A percentile compares a stretch with the other conserved stretches of the same genome.
These are phyloP conservation scores for Cystobasidium tubakii DNA, from an alignment of 768 basidiomycete genomes.

Conservation along the genomic window DNA sequence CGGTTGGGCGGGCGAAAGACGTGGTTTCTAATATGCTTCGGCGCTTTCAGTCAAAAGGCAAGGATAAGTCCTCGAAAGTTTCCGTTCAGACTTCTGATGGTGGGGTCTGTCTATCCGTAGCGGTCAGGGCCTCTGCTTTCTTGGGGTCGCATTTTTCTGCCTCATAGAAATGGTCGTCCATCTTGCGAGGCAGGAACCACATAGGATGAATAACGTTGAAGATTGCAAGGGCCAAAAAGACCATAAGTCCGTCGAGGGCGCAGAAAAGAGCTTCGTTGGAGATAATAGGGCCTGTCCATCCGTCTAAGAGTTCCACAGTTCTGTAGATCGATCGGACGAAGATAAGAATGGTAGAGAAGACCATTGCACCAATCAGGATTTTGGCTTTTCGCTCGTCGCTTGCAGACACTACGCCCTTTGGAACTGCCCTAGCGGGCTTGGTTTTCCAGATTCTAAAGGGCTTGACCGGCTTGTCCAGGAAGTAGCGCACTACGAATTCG, in stretches of 20 bases:
- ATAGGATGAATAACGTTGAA: conserved; percentile 26
- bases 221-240: conserved; percentile 5
- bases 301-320: conserved; percentile 12
- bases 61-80: no score
- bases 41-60: no score
- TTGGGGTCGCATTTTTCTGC: not conserved
- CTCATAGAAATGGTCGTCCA: conserved; percentile 11
- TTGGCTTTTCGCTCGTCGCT: not conserved
- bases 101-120: not conserved
- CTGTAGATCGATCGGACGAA: conserved; percentile 33
- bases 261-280: conserved; percentile 26
- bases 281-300: conserved; percentile 25
- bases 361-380: conserved; percentile 14
- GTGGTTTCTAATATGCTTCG: no score
- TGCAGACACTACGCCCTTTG: not conserved
- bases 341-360: conserved; percentile 28
- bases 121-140: not conserved
- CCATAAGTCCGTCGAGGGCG: conserved; percentile 27
- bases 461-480: conserved; percentile 3
- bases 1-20: no score
- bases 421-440: not conserved
- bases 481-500: conserved; percentile 28
- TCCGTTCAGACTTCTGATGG: not conserved
- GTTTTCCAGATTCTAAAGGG: conserved; percentile 29
- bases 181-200: conserved; percentile 18